Percentiles rank a stretch among this genome's conserved stretches.
phyloP scores from a whole-genome alignment of 768 basidiomycete genomes.

The Macrolepiota fuliginosa region DNA sequence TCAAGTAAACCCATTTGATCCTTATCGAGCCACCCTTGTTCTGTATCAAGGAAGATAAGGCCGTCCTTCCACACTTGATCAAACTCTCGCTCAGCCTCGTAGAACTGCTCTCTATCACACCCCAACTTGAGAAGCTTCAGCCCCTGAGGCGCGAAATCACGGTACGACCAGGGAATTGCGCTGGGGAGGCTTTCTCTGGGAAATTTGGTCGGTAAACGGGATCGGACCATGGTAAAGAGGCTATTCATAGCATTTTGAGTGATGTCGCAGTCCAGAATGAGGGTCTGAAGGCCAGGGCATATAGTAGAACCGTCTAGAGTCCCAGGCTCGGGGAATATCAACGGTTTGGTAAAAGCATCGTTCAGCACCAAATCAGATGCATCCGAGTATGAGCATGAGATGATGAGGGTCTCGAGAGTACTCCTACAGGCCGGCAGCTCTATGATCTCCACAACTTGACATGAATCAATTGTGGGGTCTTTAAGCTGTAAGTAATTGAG shows the following conservation, averaged over 20 bases:
- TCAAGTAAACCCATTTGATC: background rate
- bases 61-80: background rate
- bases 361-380: background rate
- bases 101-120: too few relatives aligned
- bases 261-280: background rate
- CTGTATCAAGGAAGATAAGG: background rate
- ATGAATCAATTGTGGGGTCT: background rate
- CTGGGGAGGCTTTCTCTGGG: background rate
- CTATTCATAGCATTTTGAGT: background rate
- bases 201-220: background rate
- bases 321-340: background rate
- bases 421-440: background rate
- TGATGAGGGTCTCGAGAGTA: background rate
- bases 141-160: background rate
- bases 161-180: background rate
- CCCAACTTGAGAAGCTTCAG: background rate
- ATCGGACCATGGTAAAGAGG: background rate
- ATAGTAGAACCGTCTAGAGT: background rate
- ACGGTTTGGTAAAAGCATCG: background rate
- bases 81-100: too few relatives aligned
- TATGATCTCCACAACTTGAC: background rate
- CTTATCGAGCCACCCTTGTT: background rate
- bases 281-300: background rate
- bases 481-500: background rate
- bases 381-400: too few relatives aligned